A percentile compares a stretch with the other conserved stretches of the same genome.
phyloP scores from a whole-genome alignment of 768 basidiomycete species.

The Cystoderma amianthinum region DNA sequence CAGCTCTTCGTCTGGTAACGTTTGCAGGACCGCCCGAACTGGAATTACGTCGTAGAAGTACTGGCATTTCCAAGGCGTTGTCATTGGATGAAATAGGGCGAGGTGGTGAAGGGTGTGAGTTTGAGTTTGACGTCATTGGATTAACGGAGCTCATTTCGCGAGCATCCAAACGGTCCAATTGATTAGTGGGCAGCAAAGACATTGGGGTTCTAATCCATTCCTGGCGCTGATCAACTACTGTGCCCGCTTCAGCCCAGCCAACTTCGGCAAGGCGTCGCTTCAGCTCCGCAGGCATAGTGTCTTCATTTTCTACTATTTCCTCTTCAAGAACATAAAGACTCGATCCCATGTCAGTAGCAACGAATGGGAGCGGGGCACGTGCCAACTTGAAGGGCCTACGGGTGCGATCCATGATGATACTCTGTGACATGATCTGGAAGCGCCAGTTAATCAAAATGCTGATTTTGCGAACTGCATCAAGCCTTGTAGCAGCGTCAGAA shows the following conservation, averaged over 20 bases:
- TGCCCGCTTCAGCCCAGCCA: constrained; percentile 65
- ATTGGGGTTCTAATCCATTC: constrained; percentile 61
- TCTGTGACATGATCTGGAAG: constrained; percentile 61
- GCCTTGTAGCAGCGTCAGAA: constrained; percentile 37
- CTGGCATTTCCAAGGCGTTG: constrained; percentile 19
- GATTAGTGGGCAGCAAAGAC: constrained; percentile 51
- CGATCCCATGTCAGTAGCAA: constrained; percentile 71
- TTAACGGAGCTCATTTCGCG: constrained; percentile 13
- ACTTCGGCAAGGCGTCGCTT: constrained; percentile 63
- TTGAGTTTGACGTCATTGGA: constrained; percentile 22
- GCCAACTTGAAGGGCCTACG: constrained; percentile 67
- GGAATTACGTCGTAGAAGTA: constrained; percentile 50
- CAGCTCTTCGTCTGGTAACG: constrained; percentile 49
- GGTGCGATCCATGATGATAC: constrained; percentile 48
- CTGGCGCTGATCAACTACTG: constrained; percentile 43
- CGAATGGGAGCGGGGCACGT: constrained; percentile 67
- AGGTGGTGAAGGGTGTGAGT: constrained; percentile 24
- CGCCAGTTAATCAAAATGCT: constrained; percentile 58
- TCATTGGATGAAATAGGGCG: constrained; percentile 12
- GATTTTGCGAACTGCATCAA: constrained; percentile 48
- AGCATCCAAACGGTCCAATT: constrained; percentile 45
- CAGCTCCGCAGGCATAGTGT: constrained; percentile 57
- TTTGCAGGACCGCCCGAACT: constrained; percentile 38
- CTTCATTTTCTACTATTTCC: constrained; percentile 38
- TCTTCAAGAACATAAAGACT: constrained; percentile 49